phyloP scores from a whole-genome alignment of 2,329 filamentous ascomycete genomes.

The Claviceps sp. region DNA sequence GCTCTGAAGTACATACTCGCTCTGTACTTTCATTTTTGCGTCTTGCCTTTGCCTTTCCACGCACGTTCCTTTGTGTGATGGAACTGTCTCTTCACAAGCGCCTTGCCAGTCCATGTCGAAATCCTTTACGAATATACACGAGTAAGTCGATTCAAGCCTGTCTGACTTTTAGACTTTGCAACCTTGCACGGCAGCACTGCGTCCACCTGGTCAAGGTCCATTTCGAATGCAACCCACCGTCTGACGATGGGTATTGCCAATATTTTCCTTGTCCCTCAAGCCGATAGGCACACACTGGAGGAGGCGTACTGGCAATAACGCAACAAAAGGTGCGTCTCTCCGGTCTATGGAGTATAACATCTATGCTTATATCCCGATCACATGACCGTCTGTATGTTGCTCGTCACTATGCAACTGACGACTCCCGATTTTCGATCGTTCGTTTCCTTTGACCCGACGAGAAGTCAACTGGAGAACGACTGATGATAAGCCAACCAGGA shows the following conservation, averaged over 20 bases:
- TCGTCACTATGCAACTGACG: background rate
- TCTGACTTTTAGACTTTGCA: background rate
- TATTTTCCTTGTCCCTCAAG: background rate
- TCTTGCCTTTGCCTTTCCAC: background rate
- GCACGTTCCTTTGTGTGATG: background rate
- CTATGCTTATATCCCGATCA: background rate
- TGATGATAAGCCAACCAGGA: slow-evolving; percentile 1
- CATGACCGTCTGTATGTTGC: background rate
- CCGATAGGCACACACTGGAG: background rate
- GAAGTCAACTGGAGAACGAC: background rate
- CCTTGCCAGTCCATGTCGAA: background rate
- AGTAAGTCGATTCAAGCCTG: background rate
- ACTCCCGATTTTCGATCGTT: background rate
- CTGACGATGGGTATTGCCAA: background rate
- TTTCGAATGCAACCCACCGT: background rate
- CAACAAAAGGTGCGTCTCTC: background rate
- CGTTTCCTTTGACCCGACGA: background rate
- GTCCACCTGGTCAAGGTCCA: background rate
- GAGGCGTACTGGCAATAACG: background rate
- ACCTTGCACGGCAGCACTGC: background rate
- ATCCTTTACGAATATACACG: background rate
- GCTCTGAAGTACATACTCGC: background rate
- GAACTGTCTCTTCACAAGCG: background rate
- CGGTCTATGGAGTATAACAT: no score
- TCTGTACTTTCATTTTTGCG: background rate